Base-by-base conservation (phyloP, 108 stramenopile genomes). In the Nitzschia palea region DNA sequence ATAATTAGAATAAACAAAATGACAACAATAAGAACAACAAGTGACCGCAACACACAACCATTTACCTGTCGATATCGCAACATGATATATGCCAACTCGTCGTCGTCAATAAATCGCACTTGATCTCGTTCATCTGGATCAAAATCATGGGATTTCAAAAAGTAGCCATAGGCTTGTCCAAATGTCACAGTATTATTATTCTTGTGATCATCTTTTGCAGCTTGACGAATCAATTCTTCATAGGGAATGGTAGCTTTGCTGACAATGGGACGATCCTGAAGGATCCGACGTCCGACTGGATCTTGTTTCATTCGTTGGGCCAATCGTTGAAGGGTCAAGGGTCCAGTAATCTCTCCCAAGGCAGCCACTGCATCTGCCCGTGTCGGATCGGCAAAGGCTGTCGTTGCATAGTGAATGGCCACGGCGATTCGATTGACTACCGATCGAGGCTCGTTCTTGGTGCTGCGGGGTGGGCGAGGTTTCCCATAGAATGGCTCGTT, bases 291-390 rank as follows among this genome's bases (percentile, higher is more conserved):
- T n/a, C 94, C 96, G 17, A 64, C 65, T 3, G 55, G 48, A 67
- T 86, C 67, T 25, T 2, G 22, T 25, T 44, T 47, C 94, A 97
- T 90, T 12, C 63, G 60, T 23, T 67, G 44, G 0, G 67, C 65
- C 55, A 98, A 77, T 43, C 73, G 63, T 55, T 86, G 83, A 32
- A 98, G 67, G 15, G 94, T 84, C 17, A 81, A 48, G 17, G 66
- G 72, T 2, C 95, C 95, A 12, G 97, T 97, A 31, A 95, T 77
- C 74, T 98, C 98, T 44, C 94, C 97, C n/a, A 98, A 80, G 20
- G 87, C 84, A 0, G 96, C 97, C 25, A 98, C 95, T 61, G 94
- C 87, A 73, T 97, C 98, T 52, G 82, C 95, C 4, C 96, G 84
- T 18, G 86, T 88, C 0, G 98, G 97, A 55, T 97, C 90, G 5